A percentile compares a stretch with the other conserved stretches of the same genome.
Conservation (phyloP, 495 filamentous ascomycete genomes). For the Neurospora sublineolata region DNA sequence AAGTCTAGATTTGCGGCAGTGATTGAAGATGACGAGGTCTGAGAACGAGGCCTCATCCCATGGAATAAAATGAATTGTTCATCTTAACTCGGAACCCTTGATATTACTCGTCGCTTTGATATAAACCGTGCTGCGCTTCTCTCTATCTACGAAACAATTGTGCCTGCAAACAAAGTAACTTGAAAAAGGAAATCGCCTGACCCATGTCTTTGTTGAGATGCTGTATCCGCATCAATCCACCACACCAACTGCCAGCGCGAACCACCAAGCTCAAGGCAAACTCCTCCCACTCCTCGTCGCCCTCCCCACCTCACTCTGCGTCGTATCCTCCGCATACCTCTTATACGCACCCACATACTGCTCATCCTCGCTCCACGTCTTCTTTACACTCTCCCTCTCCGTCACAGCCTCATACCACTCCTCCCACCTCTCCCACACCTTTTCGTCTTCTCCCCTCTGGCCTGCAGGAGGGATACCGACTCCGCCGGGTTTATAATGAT, state of each 20-base stretch:
- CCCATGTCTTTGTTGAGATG: too few species aligned
- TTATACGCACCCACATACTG: slow-evolving; percentile 54
- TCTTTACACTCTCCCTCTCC: slow-evolving; percentile 42
- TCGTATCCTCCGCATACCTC: slow-evolving; percentile 61
- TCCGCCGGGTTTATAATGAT: slow-evolving; percentile 55
- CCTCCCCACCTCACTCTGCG: slow-evolving; percentile 57
- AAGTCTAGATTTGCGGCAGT: neutral
- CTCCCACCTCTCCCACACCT: slow-evolving; percentile 49
- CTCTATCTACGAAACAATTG: neutral
- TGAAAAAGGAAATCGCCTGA: too few species aligned
- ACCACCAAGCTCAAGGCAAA: slow-evolving; percentile 35
- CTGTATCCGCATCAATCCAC: neutral
- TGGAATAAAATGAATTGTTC: neutral
- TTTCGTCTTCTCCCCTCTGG: slow-evolving; percentile 27
- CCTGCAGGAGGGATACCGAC: slow-evolving; percentile 38
- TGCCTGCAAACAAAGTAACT: too few species aligned
- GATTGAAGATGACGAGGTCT: neutral
- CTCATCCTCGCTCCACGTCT: slow-evolving; percentile 52
- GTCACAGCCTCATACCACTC: slow-evolving; percentile 47
- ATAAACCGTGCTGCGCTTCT: neutral
- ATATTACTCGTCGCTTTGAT: neutral
- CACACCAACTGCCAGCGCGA: neutral
- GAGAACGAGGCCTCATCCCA: neutral
- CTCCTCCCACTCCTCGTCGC: slow-evolving; percentile 50
- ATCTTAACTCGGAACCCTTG: neutral